phyloP scores from a whole-genome alignment of 352 stramenopile genomes.

The Phytophthora cryptogea region DNA sequence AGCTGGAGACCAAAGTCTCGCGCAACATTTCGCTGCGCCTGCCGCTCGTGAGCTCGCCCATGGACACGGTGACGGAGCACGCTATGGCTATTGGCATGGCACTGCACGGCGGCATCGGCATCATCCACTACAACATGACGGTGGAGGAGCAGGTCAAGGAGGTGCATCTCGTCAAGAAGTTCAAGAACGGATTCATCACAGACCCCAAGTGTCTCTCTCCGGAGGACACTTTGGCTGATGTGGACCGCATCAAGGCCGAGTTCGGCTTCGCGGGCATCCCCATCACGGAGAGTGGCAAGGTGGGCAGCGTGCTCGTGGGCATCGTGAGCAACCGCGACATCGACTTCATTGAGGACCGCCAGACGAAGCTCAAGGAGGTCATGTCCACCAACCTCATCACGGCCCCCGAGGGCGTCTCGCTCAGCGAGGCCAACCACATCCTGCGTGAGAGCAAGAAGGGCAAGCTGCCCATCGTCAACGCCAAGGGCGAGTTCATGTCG shows the following conservation, averaged over 20 bases:
- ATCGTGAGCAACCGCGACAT: slow-evolving; percentile 99
- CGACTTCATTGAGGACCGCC: slow-evolving; percentile 97
- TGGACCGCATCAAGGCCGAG: slow-evolving; percentile 95
- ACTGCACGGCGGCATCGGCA: slow-evolving; percentile 98
- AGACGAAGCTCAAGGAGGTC: slow-evolving; percentile 84
- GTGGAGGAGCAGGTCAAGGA: slow-evolving; percentile 96
- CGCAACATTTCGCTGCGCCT: slow-evolving; percentile 96
- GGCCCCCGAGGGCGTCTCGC: slow-evolving; percentile 93
- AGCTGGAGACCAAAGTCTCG: slow-evolving; percentile 94
- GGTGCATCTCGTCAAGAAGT: slow-evolving; percentile 97
- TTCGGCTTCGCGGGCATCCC: slow-evolving; percentile 99
- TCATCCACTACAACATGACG: slow-evolving; percentile 99
- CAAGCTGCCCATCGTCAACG: slow-evolving; percentile 99
- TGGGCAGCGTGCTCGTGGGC: slow-evolving; percentile 97
- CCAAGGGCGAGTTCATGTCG: slow-evolving; percentile 96
- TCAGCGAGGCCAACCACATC: slow-evolving; percentile 98
- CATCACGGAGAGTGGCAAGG: slow-evolving; percentile 98
- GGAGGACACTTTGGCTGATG: slow-evolving; percentile 95
- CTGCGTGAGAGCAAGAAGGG: slow-evolving; percentile 99
- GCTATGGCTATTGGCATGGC: slow-evolving; percentile 99
- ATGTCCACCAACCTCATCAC: slow-evolving; percentile 94
- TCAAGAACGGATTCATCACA: slow-evolving; percentile 99
- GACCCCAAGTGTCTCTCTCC: slow-evolving; percentile 97
- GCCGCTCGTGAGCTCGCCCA: slow-evolving; percentile 97
- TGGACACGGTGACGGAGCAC: slow-evolving; percentile 99